These are phyloP conservation scores for Hemisphaericaspora xylofermentans DNA, from an alignment of 1,139 yeast genomes.

Conservation along the genomic window DNA sequence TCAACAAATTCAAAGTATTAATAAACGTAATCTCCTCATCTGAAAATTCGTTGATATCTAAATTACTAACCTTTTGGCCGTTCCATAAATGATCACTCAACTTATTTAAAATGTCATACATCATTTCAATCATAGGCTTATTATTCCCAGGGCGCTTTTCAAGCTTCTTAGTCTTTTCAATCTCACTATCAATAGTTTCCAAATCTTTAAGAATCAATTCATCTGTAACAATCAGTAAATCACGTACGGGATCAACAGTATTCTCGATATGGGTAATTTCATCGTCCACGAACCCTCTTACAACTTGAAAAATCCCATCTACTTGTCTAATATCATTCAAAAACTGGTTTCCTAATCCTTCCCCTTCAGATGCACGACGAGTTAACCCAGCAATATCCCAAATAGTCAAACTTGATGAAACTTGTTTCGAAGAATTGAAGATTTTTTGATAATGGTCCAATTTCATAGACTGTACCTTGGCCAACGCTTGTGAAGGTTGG, in stretches of 20 bases:
- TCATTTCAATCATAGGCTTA: constrained; percentile 35
- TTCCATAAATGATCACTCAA: constrained; percentile 55
- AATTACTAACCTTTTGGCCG: constrained; percentile 47
- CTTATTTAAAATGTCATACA: constrained; percentile 45
- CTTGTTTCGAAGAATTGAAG: constrained; percentile 49
- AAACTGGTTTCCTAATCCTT: constrained; percentile 75
- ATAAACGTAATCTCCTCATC: constrained; percentile 55
- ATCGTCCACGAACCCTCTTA: constrained; percentile 65
- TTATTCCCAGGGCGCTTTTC: constrained; percentile 39
- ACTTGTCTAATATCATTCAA: constrained; percentile 69
- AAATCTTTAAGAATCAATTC: constrained; percentile 71
- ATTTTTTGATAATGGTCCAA: constrained; percentile 45
- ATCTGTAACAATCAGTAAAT: constrained; percentile 65
- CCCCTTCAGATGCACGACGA: constrained; percentile 72
- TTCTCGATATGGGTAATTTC: constrained; percentile 70
- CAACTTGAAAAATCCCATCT: constrained; percentile 72
- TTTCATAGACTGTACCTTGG: constrained; percentile 53
- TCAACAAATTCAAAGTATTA: constrained; percentile 58
- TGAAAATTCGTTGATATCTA: constrained; percentile 48
- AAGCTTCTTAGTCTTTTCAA: constrained; percentile 46
- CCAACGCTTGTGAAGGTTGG: constrained; percentile 67
- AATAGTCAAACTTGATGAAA: constrained; percentile 59
- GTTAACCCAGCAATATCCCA: constrained; percentile 77
- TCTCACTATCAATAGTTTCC: constrained; percentile 59
- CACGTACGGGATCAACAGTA: constrained; percentile 66